phyloP scores from a whole-genome alignment of 192 early-diverging fungal genomes.

The Pecoramyces ruminantium region DNA sequence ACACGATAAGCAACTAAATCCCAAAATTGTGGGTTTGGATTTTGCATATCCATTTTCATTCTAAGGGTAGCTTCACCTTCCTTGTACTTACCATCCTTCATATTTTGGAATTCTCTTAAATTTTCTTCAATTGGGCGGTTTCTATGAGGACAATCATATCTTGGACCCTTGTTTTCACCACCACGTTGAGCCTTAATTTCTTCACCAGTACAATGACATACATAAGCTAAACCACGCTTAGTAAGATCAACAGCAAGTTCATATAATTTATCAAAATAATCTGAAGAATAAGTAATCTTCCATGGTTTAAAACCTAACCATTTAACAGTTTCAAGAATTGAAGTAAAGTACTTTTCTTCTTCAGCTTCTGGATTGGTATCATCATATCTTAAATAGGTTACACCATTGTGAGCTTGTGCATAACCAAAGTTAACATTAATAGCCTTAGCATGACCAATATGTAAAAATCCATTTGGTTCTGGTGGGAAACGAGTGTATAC shows the following conservation, averaged over 20 bases:
- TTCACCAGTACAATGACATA: conserved; percentile 89
- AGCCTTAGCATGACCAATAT: conserved; percentile 99
- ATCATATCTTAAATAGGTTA: conserved; percentile 81
- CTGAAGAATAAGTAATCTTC: conserved; percentile 88
- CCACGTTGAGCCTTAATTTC: conserved; percentile 85
- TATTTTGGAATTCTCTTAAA: conserved; percentile 81
- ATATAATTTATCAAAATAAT: conserved; percentile 92
- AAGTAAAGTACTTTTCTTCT: conserved; percentile 85
- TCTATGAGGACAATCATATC: conserved; percentile 78
- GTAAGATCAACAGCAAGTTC: conserved; percentile 88
- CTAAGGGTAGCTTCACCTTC: conserved; percentile 81
- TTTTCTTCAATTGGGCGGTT: conserved; percentile 85
- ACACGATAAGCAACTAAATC: conserved; percentile 96
- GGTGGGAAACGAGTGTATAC: conserved; percentile 98
- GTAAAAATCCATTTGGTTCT: conserved; percentile 96
- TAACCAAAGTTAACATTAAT: conserved; percentile 99
- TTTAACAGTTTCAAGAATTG: conserved; percentile 79
- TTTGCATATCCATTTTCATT: conserved; percentile 99
- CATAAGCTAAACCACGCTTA: conserved; percentile 75
- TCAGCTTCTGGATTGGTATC: conserved; percentile 86
- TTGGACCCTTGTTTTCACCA: conserved; percentile 69
- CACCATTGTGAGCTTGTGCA: conserved; percentile 72
- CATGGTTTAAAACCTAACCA: conserved; percentile 94
- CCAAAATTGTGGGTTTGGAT: conserved; percentile 99
- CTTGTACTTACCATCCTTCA: conserved; percentile 93